Evolutionary conservation across 371 early-diverging fungal genomes (phyloP), one percentile per base, ranked within the genome.

Genomic region (Apophysomyces elegans): DNA sequence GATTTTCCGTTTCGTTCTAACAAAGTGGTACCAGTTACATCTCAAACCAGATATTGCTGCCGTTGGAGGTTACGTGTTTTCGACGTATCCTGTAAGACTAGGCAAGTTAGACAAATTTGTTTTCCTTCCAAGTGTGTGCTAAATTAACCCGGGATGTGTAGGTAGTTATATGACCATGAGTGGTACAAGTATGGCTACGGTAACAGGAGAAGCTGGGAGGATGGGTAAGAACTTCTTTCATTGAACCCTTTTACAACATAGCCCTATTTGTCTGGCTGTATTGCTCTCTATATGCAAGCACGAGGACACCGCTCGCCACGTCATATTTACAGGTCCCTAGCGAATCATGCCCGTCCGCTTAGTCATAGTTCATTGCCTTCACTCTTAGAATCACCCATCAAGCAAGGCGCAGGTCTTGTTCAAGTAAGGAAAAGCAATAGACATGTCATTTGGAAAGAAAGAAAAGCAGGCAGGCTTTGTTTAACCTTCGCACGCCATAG

Each of bases 391-490:
- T 66, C 76, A 9, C 79, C 75, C 2, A 72, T 77, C 12, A 65
- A 72, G 44, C 88, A 87, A 62, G 89, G 87, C 6, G 77, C 83
- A n/a, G 87, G 89, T 9, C 64, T 86, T 14, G 76, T 86, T 35
- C 69, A 86, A 60, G 72, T 72, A 67, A 11, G 21, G 14, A 59
- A 61, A 13, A 37, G 37, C 18, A 62, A n/a, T 59, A 12, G 13
- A 54, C 46, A 3, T 26, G 32, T 26, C 32, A 26, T 26, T 26
- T 2, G 6, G 45, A 37, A 62, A 37, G 12, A 62, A 13, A 21
- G 18, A 6, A 62, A 7, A 47, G 26, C 18, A 37, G 12, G 12
- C n/a, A 45, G 32, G 32, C 32, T 26, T 26, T 26, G 32, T 26
- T 26, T 26, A 26, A 26, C 32, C 41, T 5, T 41, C 1, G 41